Evolutionary conservation across 768 basidiomycete species (phyloP).

Genomic region (Clathrus columnatus): DNA sequence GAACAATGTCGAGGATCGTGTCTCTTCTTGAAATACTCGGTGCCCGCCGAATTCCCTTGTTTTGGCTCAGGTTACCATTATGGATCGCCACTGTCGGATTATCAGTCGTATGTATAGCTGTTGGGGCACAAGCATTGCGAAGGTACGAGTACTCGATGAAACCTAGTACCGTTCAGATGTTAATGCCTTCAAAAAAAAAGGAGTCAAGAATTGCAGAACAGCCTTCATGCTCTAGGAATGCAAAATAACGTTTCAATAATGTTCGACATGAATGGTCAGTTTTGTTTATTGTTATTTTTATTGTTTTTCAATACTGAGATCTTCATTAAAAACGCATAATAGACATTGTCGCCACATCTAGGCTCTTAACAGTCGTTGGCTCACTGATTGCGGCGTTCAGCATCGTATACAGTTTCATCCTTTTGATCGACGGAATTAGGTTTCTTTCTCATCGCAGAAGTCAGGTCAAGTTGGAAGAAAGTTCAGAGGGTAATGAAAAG

Average conservation of each 20-base stretch:
- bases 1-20: not conserved
- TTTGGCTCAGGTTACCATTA: slow-evolving; percentile 12
- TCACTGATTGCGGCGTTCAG: slow-evolving; percentile 1
- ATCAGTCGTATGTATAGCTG: slow-evolving; percentile 12
- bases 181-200: not conserved
- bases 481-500: not conserved
- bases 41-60: slow-evolving; percentile 1
- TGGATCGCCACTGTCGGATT: slow-evolving; percentile 9
- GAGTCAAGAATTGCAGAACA: slow-evolving; percentile 7
- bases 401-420: not conserved
- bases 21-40: not conserved
- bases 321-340: not conserved
- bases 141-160: not conserved
- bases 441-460: not conserved
- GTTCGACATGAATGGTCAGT: slow-evolving; percentile 13
- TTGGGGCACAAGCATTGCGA: slow-evolving; percentile 10
- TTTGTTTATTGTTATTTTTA: not conserved
- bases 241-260: not conserved
- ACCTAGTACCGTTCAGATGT: not conserved
- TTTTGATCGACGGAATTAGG: slow-evolving; percentile 2
- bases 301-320: not conserved
- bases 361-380: slow-evolving; percentile 5
- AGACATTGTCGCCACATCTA: slow-evolving; percentile 8
- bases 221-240: not conserved
- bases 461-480: not conserved